Percentiles rank a stretch among this genome's conserved stretches.
Evolutionary conservation across 1,284 basidiomycete species (phyloP).

Genomic region (Trichosporon faecale): DNA sequence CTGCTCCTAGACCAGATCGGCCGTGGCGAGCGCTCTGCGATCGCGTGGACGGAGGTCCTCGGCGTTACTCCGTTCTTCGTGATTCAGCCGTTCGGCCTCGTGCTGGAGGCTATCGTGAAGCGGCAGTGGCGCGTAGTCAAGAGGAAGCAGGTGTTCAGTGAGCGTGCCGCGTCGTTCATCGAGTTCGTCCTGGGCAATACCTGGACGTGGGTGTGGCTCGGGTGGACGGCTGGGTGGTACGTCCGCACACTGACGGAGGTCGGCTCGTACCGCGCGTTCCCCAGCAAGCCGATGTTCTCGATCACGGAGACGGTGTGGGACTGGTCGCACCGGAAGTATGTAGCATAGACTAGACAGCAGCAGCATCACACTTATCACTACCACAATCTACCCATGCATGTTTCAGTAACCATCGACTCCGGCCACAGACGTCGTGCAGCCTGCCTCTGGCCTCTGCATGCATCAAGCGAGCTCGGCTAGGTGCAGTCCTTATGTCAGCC

Average conservation of each 20-base stretch:
- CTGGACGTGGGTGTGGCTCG: conserved; percentile 46
- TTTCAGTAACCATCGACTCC: not conserved
- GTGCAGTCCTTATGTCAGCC: not conserved
- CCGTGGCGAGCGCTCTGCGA: conserved; percentile 13
- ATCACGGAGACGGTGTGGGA: conserved; percentile 13
- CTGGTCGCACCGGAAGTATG: not conserved
- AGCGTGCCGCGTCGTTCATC: conserved; percentile 26
- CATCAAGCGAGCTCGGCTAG: conserved; percentile 7
- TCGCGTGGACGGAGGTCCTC: conserved; percentile 21
- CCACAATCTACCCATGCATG: not conserved
- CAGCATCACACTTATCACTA: not conserved
- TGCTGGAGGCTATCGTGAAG: conserved; percentile 37
- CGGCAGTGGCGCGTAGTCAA: conserved; percentile 27
- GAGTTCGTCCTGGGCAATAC: conserved; percentile 40
- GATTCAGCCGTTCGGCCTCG: conserved; percentile 41
- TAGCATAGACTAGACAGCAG: not conserved
- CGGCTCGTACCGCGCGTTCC: conserved; percentile 29
- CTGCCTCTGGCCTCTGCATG: not conserved
- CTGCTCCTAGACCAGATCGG: conserved; percentile 26
- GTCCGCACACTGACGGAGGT: conserved; percentile 35
- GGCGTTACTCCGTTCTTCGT: conserved; percentile 42
- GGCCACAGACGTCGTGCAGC: not conserved
- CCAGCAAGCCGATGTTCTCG: conserved; percentile 1
- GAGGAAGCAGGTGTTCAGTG: not conserved
- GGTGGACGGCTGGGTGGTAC: conserved; percentile 41